Percentiles rank a stretch among this genome's conserved stretches.
These are phyloP conservation scores for Ceratobasidium sp. DNA, from an alignment of 1,284 basidiomycete genomes.

Conservation along the genomic window DNA sequence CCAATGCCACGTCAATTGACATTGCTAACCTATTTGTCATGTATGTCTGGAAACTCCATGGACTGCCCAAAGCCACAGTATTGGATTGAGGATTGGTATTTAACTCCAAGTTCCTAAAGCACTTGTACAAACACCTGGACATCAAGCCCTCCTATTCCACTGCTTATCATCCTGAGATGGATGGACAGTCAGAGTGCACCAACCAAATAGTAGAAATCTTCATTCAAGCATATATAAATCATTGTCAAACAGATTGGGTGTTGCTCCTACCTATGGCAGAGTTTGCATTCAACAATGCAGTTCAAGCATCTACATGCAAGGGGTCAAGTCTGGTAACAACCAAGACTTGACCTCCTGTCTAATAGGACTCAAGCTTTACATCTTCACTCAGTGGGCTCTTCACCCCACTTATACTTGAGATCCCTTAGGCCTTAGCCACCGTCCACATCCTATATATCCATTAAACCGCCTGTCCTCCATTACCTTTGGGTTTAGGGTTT, in stretches of 20 bases:
- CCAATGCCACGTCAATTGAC: not conserved
- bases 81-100: not conserved
- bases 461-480: no score
- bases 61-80: not conserved
- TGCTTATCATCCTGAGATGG: no score
- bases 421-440: no score
- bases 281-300: not conserved
- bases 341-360: no score
- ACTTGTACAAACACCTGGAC: not conserved
- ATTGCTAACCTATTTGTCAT: constrained; percentile 8
- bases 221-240: not conserved
- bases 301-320: not conserved
- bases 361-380: no score
- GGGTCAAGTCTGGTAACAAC: no score
- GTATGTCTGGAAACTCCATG: constrained; percentile 6
- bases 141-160: not conserved
- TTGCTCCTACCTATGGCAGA: not conserved
- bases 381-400: no score
- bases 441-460: no score
- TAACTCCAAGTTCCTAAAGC: not conserved
- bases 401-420: no score
- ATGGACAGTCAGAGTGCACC: not conserved
- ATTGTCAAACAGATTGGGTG: not conserved
- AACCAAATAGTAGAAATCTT: not conserved
- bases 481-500: no score